phyloP scores from a whole-genome alignment of 2,329 filamentous ascomycete genomes.

The Aspergillus caelatus region DNA sequence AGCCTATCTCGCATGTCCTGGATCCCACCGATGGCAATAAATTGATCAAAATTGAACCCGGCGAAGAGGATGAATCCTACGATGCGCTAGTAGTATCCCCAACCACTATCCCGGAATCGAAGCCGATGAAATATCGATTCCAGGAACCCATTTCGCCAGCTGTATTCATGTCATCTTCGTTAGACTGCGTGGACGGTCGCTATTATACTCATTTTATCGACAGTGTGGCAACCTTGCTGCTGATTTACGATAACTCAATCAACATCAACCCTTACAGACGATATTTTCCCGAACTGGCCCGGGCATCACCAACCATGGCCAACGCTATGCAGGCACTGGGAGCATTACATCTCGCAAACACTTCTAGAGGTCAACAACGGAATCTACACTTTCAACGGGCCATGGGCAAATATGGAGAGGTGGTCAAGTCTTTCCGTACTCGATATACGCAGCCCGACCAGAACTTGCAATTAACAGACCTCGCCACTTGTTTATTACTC shows the following conservation, averaged over 20 bases:
- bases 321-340: constrained; percentile 45
- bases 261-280: constrained; percentile 41
- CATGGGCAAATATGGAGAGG: constrained; percentile 42
- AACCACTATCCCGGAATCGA: constrained; percentile 21
- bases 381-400: constrained; percentile 41
- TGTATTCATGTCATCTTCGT: constrained; percentile 21
- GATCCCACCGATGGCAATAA: constrained; percentile 1
- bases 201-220: constrained; percentile 43
- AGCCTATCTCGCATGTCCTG: constrained; percentile 15
- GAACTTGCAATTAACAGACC: constrained; percentile 31
- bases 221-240: constrained; percentile 35
- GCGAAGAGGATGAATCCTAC: constrained; percentile 14
- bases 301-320: constrained; percentile 37
- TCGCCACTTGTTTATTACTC: constrained; percentile 39
- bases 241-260: constrained; percentile 40
- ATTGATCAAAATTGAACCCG: constrained; percentile 13
- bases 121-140: constrained; percentile 28
- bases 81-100: constrained; percentile 32
- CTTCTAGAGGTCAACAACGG: constrained; percentile 34
- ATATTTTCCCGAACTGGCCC: constrained; percentile 37
- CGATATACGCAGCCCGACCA: constrained; percentile 29
- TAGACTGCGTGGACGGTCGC: constrained; percentile 30
- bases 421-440: constrained; percentile 37
- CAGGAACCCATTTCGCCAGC: constrained; percentile 27
- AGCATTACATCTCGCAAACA: constrained; percentile 45